These are phyloP conservation scores for Solanum piurae DNA, from an alignment of 257 asterid genomes.

Conservation along the genomic window DNA sequence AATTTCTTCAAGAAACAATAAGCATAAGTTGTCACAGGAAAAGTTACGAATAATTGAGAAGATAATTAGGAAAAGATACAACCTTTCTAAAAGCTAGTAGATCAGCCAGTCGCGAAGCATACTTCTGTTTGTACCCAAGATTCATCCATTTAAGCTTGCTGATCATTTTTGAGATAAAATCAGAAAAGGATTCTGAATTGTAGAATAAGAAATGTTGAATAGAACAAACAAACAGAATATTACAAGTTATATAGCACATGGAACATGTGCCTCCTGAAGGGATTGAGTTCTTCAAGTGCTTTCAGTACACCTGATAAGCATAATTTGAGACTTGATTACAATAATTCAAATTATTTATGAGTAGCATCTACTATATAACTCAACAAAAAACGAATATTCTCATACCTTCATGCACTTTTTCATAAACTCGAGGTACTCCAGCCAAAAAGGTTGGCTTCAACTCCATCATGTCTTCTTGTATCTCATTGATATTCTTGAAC, in stretches of 20 bases:
- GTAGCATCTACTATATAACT: not conserved
- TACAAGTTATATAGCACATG: slow-evolving; percentile 72
- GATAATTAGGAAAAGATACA: not conserved
- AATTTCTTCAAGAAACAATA: not conserved
- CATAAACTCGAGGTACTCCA: slow-evolving; percentile 88
- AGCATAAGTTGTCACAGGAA: not conserved
- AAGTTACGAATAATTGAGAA: not conserved
- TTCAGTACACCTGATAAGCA: slow-evolving; percentile 53
- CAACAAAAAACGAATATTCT: not conserved
- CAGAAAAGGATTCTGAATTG: not conserved
- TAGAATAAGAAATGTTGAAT: not conserved
- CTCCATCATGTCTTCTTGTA: slow-evolving; percentile 68
- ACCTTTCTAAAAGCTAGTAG: slow-evolving; percentile 93
- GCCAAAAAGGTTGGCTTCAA: slow-evolving; percentile 92
- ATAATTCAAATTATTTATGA: not conserved
- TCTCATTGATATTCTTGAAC: slow-evolving; percentile 69
- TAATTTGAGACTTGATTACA: not conserved
- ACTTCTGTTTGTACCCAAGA: slow-evolving; percentile 73
- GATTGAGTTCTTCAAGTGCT: slow-evolving; percentile 82
- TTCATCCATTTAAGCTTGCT: slow-evolving; percentile 96
- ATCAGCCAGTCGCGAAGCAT: slow-evolving; percentile 83
- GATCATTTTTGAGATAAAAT: slow-evolving; percentile 13
- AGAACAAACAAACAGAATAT: not conserved
- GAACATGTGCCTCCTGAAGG: slow-evolving; percentile 69
- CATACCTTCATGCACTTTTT: slow-evolving; percentile 81